Evolutionary conservation across 2,329 filamentous ascomycete species (phyloP).

Genomic region (Alternaria novae-zelandiae): DNA sequence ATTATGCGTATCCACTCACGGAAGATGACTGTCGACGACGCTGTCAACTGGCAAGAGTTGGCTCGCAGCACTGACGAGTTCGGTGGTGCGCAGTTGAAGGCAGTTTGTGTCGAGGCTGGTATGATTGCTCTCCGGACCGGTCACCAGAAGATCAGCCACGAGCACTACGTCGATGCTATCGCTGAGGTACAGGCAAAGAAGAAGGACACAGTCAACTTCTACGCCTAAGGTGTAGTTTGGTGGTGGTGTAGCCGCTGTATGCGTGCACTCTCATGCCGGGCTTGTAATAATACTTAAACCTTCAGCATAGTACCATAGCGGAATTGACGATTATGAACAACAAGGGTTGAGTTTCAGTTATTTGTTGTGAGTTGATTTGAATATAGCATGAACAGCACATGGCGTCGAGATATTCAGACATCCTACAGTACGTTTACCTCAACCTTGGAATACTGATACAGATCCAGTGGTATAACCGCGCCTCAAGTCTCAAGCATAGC

Average conservation of each 20-base stretch:
- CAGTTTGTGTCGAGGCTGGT: slow-evolving; percentile 96
- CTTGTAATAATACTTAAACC: slow-evolving; percentile 46
- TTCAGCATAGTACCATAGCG: slow-evolving; percentile 22
- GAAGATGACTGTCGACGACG: slow-evolving; percentile 96
- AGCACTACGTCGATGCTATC: slow-evolving; percentile 99
- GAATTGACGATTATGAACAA: slow-evolving; percentile 18
- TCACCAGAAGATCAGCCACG: slow-evolving; percentile 95
- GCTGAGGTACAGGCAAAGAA: slow-evolving; percentile 87
- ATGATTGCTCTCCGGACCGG: slow-evolving; percentile 97
- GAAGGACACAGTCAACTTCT: slow-evolving; percentile 72
- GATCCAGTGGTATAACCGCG: neutral
- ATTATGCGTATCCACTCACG: slow-evolving; percentile 97
- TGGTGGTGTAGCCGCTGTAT: slow-evolving; percentile 27
- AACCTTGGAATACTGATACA: neutral
- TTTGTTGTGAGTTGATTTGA: neutral
- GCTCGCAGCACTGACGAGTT: slow-evolving; percentile 98
- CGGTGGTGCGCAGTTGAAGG: slow-evolving; percentile 96
- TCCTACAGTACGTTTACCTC: neutral
- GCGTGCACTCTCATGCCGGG: slow-evolving; percentile 24
- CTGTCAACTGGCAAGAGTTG: slow-evolving; percentile 94
- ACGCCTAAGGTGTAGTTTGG: slow-evolving; percentile 38
- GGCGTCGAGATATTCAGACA: neutral
- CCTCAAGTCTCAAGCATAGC: neutral
- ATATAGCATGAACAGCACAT: neutral
- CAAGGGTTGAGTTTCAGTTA: neutral